These are phyloP conservation scores for Solioccasus polychromus DNA, from an alignment of 768 basidiomycete genomes.

Conservation along the genomic window DNA sequence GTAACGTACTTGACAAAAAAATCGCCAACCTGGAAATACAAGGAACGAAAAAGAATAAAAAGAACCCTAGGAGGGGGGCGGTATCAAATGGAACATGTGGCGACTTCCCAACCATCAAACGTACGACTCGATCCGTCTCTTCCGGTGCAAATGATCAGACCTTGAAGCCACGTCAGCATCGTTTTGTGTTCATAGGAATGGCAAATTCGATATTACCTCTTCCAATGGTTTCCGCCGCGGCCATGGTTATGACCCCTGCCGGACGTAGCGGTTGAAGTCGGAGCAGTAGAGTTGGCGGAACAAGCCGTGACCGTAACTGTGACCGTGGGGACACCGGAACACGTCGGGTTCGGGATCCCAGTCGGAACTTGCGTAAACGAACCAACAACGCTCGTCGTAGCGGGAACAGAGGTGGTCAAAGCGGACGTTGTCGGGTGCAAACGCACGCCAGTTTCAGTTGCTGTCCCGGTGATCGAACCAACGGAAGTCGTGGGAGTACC, in stretches of 20 bases:
- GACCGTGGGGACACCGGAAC: neutral
- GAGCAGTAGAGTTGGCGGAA: neutral
- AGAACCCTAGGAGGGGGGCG: too few relatives aligned
- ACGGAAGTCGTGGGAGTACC: neutral
- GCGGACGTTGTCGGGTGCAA: neutral
- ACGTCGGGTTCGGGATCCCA: constrained; percentile 1
- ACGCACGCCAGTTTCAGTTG: neutral
- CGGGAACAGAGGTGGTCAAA: neutral
- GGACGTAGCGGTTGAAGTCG: neutral
- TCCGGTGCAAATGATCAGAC: constrained; percentile 6
- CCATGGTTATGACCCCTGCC: neutral
- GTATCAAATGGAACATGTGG: too few relatives aligned
- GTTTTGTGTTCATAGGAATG: neutral
- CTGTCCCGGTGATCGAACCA: neutral
- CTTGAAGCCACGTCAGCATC: constrained; percentile 4
- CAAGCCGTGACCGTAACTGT: constrained; percentile 20
- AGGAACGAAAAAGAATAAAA: too few relatives aligned
- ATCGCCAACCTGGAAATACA: too few relatives aligned
- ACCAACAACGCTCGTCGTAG: neutral
- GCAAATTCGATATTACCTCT: constrained; percentile 3
- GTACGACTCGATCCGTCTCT: constrained; percentile 2
- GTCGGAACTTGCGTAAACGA: neutral
- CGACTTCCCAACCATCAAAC: too few relatives aligned
- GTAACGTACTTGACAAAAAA: too few relatives aligned
- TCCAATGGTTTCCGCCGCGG: neutral